These are phyloP conservation scores for Aristolochia californica DNA, from an alignment of 164 flowering plant genomes.

Conservation along the genomic window DNA sequence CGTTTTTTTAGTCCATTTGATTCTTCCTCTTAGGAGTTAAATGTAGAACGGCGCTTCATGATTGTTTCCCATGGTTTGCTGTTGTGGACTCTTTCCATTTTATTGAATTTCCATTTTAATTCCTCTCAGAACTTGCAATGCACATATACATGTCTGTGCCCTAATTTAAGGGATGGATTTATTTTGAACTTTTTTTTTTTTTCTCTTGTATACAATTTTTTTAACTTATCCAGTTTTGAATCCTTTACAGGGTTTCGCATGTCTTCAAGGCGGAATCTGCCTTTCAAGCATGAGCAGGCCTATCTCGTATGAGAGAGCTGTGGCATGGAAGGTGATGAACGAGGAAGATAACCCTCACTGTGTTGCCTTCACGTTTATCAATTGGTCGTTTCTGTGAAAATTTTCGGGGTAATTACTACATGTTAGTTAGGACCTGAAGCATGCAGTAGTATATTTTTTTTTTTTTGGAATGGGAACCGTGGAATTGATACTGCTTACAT, in stretches of 20 bases:
- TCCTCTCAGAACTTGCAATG: too few species aligned
- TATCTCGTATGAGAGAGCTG: slow-evolving; percentile 82
- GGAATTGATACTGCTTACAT: too few species aligned
- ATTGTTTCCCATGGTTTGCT: too few species aligned
- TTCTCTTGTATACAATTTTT: too few species aligned
- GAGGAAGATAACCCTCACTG: slow-evolving; percentile 88
- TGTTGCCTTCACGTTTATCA: slow-evolving; percentile 81
- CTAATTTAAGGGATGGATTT: too few species aligned
- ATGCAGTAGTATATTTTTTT: background rate
- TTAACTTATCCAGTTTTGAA: background rate
- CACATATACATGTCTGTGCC: too few species aligned
- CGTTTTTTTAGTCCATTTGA: too few species aligned
- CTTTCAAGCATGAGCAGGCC: slow-evolving; percentile 99
- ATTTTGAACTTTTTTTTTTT: too few species aligned
- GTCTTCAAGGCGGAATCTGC: slow-evolving; percentile 84
- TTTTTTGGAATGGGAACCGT: slow-evolving; percentile 4
- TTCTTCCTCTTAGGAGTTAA: too few species aligned
- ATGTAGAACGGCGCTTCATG: too few species aligned
- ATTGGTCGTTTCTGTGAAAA: slow-evolving; percentile 89
- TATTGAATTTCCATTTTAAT: too few species aligned
- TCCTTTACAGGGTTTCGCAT: slow-evolving; percentile 60
- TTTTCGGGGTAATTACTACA: background rate
- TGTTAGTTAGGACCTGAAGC: background rate
- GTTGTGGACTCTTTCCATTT: too few species aligned
- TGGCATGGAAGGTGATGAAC: slow-evolving; percentile 93